These are phyloP conservation scores for Syzygium jambos DNA, from an alignment of 345 rosid genomes.

Conservation along the genomic window DNA sequence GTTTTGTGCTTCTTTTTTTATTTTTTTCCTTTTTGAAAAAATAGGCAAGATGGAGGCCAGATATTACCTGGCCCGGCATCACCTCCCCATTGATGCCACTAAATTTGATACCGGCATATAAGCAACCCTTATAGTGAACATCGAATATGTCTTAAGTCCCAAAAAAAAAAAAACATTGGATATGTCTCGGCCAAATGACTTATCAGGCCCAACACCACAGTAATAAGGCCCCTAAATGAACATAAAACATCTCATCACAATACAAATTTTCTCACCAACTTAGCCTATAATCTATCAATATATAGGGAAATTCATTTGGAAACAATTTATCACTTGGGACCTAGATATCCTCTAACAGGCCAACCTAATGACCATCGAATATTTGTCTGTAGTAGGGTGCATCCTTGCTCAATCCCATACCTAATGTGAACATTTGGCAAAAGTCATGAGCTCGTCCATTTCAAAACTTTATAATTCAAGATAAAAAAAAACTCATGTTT, in stretches of 20 bases:
- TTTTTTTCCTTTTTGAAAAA: too few relatives aligned
- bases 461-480: not conserved
- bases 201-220: slow-evolving; percentile 86
- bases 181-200: slow-evolving; percentile 85
- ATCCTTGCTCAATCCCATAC: slow-evolving; percentile 94
- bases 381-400: slow-evolving; percentile 72
- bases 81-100: slow-evolving; percentile 93
- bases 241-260: not conserved
- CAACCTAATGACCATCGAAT: slow-evolving; percentile 92
- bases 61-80: slow-evolving; percentile 85
- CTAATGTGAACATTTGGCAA: slow-evolving; percentile 3
- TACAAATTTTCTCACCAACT: not conserved
- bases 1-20: too few relatives aligned
- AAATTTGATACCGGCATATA: slow-evolving; percentile 79
- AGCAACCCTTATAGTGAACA: slow-evolving; percentile 89
- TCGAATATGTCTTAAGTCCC: slow-evolving; percentile 17
- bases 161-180: not conserved
- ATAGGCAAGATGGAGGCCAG: not conserved
- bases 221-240: slow-evolving; percentile 78
- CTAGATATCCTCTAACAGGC: slow-evolving; percentile 96
- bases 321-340: slow-evolving; percentile 57
- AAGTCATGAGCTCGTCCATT: not conserved
- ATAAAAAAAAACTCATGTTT: not conserved
- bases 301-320: too few relatives aligned
- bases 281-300: not conserved